A percentile compares a stretch with the other conserved stretches of the same genome.
Conservation (phyloP, 768 basidiomycete species). For the Infundibulicybe gibba region DNA sequence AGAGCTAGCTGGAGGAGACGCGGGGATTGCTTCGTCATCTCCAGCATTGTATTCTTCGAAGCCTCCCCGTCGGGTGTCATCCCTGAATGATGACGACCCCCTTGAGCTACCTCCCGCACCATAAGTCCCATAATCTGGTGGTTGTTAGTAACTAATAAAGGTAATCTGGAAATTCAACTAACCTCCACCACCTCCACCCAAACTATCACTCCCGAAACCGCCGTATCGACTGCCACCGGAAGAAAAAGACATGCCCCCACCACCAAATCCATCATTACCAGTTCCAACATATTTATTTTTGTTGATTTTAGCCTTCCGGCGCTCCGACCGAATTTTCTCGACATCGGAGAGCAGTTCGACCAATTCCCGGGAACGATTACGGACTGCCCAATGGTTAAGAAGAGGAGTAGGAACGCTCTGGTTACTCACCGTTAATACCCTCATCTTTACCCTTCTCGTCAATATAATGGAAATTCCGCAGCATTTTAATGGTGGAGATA, state of each 20-base stretch:
- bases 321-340: slow-evolving; percentile 83
- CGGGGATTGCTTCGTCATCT: slow-evolving; percentile 64
- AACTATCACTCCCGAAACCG: slow-evolving; percentile 37
- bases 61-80: slow-evolving; percentile 48
- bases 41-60: slow-evolving; percentile 98
- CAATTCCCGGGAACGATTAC: slow-evolving; percentile 90
- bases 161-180: no score
- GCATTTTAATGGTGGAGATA: slow-evolving; percentile 94
- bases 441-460: slow-evolving; percentile 99
- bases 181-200: slow-evolving; percentile 19
- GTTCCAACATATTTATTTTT: slow-evolving; percentile 86
- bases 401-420: neutral
- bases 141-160: neutral
- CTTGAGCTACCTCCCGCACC: slow-evolving; percentile 34
- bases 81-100: slow-evolving; percentile 51
- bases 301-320: slow-evolving; percentile 90
- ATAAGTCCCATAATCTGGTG: slow-evolving; percentile 11
- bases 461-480: slow-evolving; percentile 96
- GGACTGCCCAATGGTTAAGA: slow-evolving; percentile 54
- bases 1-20: slow-evolving; percentile 27
- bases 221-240: slow-evolving; percentile 51
- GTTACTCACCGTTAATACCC: slow-evolving; percentile 80
- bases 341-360: slow-evolving; percentile 91
- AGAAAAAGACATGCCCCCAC: slow-evolving; percentile 38
- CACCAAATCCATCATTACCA: slow-evolving; percentile 74